Evolutionary conservation across 1,139 yeast species (phyloP), one percentile per base, ranked within the genome.

Genomic region (Yamadazyma epiphylla): DNA sequence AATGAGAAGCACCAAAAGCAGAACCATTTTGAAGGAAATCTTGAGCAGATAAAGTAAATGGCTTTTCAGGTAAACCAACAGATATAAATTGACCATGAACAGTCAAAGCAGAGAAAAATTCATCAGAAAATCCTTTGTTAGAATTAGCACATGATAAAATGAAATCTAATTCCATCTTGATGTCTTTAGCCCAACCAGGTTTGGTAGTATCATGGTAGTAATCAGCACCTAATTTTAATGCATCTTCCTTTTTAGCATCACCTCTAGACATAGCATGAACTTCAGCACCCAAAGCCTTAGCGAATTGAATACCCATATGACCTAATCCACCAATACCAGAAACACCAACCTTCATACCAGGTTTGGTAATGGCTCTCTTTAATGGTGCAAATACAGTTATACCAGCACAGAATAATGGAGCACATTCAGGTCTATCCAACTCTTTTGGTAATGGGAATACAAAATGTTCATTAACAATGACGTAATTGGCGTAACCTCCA

Each of bases 341-440:
- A 32, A 69, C 53, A 30, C 74, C 77, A 37, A 65, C 66, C 35
- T 53, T 53, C 20, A 51, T 50, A 25, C 47, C 56, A 16, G 51
- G 48, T 23, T 46, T 51, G 34, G 51, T 42, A 19, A 57, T 43
- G 37, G 54, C 51, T 47, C 64, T 51, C 31, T 54, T 57, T 37
- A 77, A 49, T 22, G 84, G 84, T n/a, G 77, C 63, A 56, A 57
- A 77, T 4, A 69, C 74, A 13, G 84, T 77, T 45, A 76, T 59
- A 35, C 84, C 84, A 24, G 78, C 83, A 56, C 84, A 78, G 55
- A 78, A 55, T 50, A 77, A 58, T 13, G 83, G 83, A n/a, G 81
- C 82, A 23, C 72, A 80, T 34, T 58, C 55, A 33, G 59, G 64
- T 24, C 66, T 53, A 14, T 58, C 57, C 38, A 76, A 49, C 20